phyloP scores from a whole-genome alignment of 176 grass and related monocot species.

The Carex cristatella region DNA sequence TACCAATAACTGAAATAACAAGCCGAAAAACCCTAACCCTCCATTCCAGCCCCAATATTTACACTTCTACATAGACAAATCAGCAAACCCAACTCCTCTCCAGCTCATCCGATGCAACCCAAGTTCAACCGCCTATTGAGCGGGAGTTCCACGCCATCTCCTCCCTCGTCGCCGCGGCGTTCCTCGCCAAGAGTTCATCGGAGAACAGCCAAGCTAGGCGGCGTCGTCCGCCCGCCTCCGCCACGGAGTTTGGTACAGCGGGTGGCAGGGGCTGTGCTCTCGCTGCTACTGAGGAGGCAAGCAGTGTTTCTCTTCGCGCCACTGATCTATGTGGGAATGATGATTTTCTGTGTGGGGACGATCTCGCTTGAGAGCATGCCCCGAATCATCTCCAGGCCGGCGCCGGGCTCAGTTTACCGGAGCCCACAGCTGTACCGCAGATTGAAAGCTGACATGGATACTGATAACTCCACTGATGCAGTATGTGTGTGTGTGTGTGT shows the following conservation, averaged over 20 bases:
- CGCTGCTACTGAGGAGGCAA: constrained; percentile 71
- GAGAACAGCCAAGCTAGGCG: constrained; percentile 29
- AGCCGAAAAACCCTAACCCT: neutral
- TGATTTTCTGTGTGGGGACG: constrained; percentile 92
- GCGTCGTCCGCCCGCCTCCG: neutral
- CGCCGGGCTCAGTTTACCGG: constrained; percentile 72
- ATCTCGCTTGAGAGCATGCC: constrained; percentile 85
- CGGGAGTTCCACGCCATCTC: constrained; percentile 38
- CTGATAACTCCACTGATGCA: constrained; percentile 86
- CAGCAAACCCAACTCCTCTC: neutral
- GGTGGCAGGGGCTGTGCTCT: constrained; percentile 42
- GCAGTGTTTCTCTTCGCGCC: constrained; percentile 96
- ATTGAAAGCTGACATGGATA: constrained; percentile 68
- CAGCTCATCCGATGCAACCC: constrained; percentile 48
- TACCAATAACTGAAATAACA: neutral
- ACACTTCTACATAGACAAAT: neutral
- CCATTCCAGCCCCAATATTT: constrained; percentile 1
- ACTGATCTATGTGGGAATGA: constrained; percentile 78
- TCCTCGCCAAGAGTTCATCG: constrained; percentile 42
- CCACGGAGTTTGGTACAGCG: constrained; percentile 31
- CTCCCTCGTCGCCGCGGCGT: constrained; percentile 60
- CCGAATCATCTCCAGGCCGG: constrained; percentile 68
- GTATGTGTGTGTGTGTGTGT: constrained; percentile 28
- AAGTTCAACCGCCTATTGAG: constrained; percentile 59
- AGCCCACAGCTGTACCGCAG: constrained; percentile 81